Conservation (phyloP, 2,329 filamentous ascomycete species). For the Cladosporium sp. region DNA sequence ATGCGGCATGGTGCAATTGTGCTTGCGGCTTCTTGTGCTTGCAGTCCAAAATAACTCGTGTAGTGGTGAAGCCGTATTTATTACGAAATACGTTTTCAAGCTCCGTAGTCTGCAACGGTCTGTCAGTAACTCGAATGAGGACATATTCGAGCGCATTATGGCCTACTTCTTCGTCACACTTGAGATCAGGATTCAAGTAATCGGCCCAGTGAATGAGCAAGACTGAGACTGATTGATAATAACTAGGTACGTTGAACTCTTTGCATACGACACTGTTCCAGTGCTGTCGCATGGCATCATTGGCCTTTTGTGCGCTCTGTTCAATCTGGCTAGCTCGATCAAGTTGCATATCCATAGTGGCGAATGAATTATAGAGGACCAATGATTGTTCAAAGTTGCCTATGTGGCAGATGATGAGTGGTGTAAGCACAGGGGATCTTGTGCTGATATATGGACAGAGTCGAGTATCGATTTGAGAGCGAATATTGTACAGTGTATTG, state of each 20-base stretch:
- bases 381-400: too few species aligned
- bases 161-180: conserved; percentile 31
- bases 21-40: conserved; percentile 30
- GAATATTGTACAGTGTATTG: too few species aligned
- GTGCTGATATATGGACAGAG: too few species aligned
- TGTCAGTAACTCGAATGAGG: background rate
- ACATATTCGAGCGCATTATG: background rate
- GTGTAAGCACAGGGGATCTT: too few species aligned
- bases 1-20: conserved; percentile 31
- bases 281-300: background rate
- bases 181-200: conserved; percentile 31
- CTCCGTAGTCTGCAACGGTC: background rate
- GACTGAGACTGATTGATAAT: conserved; percentile 34
- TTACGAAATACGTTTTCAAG: background rate
- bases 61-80: background rate
- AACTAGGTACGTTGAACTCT: conserved; percentile 17
- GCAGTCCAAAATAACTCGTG: conserved; percentile 27
- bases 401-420: too few species aligned
- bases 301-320: background rate
- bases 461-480: too few species aligned
- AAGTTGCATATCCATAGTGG: too few species aligned
- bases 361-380: too few species aligned
- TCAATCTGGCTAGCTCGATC: background rate
- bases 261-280: background rate
- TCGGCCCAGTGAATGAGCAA: conserved; percentile 35